Evolutionary conservation across 1,284 basidiomycete genomes (phyloP).

Genomic region (Hypsizygus ulmarius): DNA sequence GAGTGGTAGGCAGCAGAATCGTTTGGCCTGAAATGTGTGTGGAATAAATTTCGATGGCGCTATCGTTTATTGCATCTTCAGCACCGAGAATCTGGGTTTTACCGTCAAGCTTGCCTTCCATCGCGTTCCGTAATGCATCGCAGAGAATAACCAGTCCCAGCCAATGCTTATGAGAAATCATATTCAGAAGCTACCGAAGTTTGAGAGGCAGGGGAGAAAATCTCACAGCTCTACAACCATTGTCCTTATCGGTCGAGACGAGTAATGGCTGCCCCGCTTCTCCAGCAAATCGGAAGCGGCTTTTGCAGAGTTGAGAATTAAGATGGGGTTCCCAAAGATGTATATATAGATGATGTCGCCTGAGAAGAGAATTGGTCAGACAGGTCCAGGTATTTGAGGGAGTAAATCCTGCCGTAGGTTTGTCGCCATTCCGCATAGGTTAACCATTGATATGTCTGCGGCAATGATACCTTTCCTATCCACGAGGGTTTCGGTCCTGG

Average conservation of each 20-base stretch:
- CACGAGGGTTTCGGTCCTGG: constrained; percentile 42
- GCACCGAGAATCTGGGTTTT: constrained; percentile 2
- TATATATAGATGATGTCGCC: constrained; percentile 47
- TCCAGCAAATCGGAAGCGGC: constrained; percentile 44
- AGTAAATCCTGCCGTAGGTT: constrained; percentile 37
- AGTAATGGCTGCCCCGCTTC: constrained; percentile 43
- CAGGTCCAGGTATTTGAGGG: background rate
- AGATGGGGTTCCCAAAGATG: constrained; percentile 45
- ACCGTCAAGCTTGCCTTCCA: constrained; percentile 32
- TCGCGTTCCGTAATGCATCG: constrained; percentile 38
- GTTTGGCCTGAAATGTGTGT: constrained; percentile 40
- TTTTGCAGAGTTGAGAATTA: constrained; percentile 44
- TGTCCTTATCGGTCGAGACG: constrained; percentile 41
- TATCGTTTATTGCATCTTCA: constrained; percentile 6
- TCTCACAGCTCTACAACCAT: constrained; percentile 46
- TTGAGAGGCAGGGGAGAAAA: constrained; percentile 6
- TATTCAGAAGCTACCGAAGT: background rate
- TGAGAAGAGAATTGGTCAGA: constrained; percentile 17
- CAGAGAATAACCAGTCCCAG: constrained; percentile 48
- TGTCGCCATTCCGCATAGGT: constrained; percentile 45
- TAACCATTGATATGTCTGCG: constrained; percentile 44
- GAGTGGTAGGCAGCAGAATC: constrained; percentile 32
- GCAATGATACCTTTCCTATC: constrained; percentile 35
- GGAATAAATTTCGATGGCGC: constrained; percentile 43
- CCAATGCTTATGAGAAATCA: constrained; percentile 37